Conservation (phyloP, 768 basidiomycete genomes). For the Lyophyllum decastes region DNA sequence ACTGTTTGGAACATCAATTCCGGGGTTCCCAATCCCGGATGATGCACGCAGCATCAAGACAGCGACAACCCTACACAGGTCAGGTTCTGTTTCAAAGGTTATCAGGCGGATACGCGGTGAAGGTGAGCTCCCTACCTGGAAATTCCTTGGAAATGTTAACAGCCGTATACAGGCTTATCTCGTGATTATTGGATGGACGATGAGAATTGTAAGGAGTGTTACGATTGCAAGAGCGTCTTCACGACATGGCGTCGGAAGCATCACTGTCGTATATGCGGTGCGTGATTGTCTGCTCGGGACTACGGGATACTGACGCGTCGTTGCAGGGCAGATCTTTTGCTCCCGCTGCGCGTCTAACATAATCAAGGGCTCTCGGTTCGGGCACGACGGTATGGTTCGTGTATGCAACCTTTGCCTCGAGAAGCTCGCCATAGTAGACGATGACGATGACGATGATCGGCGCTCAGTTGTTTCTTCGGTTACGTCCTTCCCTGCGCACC, state of each 20-base stretch:
- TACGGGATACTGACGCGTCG: not conserved
- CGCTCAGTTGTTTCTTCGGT: constrained; percentile 77
- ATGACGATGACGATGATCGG: constrained; percentile 88
- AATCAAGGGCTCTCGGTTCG: constrained; percentile 91
- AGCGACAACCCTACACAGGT: constrained; percentile 65
- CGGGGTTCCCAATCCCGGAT: constrained; percentile 91
- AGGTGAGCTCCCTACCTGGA: constrained; percentile 45
- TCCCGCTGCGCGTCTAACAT: constrained; percentile 96
- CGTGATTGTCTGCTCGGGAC: constrained; percentile 18
- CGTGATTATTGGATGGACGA: constrained; percentile 99
- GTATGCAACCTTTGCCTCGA: constrained; percentile 96
- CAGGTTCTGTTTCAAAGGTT: constrained; percentile 87
- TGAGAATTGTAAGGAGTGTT: constrained; percentile 92
- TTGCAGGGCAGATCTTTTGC: constrained; percentile 92
- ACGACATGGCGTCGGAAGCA: constrained; percentile 95
- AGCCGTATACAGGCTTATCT: constrained; percentile 61
- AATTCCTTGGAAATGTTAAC: constrained; percentile 3
- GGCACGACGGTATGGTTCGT: constrained; percentile 92
- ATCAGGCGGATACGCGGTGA: constrained; percentile 90
- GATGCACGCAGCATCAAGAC: constrained; percentile 88
- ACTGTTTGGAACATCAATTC: constrained; percentile 74
- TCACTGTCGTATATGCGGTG: constrained; percentile 96
- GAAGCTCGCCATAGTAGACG: constrained; percentile 84
- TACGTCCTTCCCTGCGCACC: constrained; percentile 76
- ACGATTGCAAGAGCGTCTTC: constrained; percentile 93